These are phyloP conservation scores for Wallacemonas sp. DNA, from an alignment of 208 protist species.

Conservation along the genomic window DNA sequence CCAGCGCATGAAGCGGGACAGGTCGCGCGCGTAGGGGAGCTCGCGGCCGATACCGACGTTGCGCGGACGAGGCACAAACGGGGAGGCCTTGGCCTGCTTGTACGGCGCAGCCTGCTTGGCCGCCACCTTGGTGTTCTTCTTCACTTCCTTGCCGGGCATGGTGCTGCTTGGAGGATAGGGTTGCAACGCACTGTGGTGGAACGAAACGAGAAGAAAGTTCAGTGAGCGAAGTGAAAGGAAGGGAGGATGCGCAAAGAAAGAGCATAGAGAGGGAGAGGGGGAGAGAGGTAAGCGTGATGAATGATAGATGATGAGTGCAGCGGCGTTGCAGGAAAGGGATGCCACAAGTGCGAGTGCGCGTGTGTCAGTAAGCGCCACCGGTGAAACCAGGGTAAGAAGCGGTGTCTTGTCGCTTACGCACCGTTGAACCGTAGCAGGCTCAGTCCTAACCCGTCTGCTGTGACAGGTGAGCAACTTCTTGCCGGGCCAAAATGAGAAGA, in stretches of 20 bases:
- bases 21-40: slow-evolving; percentile 94
- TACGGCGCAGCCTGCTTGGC: slow-evolving; percentile 77
- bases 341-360: too few species aligned
- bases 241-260: not conserved
- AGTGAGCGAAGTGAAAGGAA: slow-evolving; percentile 4
- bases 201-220: not conserved
- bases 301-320: slow-evolving; percentile 4
- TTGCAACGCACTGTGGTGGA: slow-evolving; percentile 3
- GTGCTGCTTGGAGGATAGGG: slow-evolving; percentile 8
- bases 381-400: too few species aligned
- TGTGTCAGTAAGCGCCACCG: too few species aligned
- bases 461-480: too few species aligned
- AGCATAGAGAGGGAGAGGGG: not conserved
- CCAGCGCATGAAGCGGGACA: slow-evolving; percentile 98
- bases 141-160: slow-evolving; percentile 90
- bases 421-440: too few species aligned
- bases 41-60: slow-evolving; percentile 94
- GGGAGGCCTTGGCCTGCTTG: slow-evolving; percentile 72
- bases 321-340: not conserved
- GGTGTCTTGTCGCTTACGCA: too few species aligned
- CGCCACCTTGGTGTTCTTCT: slow-evolving; percentile 67
- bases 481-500: too few species aligned
- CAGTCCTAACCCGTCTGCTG: too few species aligned
- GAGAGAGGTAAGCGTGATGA: slow-evolving; percentile 13
- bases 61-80: slow-evolving; percentile 83